Base-by-base conservation (phyloP, 768 basidiomycete genomes). In the Mycena crocata region DNA sequence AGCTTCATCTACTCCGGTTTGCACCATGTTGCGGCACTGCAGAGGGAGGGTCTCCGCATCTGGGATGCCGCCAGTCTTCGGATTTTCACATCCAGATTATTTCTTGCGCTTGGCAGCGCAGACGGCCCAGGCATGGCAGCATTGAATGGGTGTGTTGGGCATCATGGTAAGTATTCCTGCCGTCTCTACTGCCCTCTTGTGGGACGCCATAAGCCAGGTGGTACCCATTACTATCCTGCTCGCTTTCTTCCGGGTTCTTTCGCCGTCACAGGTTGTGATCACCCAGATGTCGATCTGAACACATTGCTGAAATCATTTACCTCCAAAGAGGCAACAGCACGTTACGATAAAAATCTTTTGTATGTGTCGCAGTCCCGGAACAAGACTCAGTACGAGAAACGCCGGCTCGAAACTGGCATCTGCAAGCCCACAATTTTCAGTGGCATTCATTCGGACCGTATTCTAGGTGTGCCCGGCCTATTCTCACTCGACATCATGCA, bases 401-500 rank as follows among this genome's bases (percentile, higher is more conserved):
- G 46, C 0, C 76, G 80, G 2, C 71, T 69, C 0, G 68, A 71
- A 5, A 81, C 77, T 3, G 79, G 80, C 0, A 72, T 82, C 5
- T 71, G 60, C 0, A 79, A 76, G 51, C 77, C 78, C 0, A 72
- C 66, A 5, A 61, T 81, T 13, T 68, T 81, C 15, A 65, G 69
- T 19, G 75, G 77, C 0, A 70, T 82, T 10, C 4, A 32, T 0
- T 49, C 57, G 0, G 21, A 14, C 0, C 58, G 35, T 19, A 73
- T 50, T 0, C 66, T 79, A 10, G 65, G 70, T 1, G 21, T 78
- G 12, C 78, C 77, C 1, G n/a, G 62, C 0, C 69, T 64, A 13
- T 79, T 76, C 65, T 61, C 64, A 0, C 67, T 69, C 0, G 77
- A 82, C 57, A 23, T 76, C 8, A 82, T 82, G 78, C 76, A 80